Conservation (phyloP, 306 rosid species). For the Purshia tridentata region DNA sequence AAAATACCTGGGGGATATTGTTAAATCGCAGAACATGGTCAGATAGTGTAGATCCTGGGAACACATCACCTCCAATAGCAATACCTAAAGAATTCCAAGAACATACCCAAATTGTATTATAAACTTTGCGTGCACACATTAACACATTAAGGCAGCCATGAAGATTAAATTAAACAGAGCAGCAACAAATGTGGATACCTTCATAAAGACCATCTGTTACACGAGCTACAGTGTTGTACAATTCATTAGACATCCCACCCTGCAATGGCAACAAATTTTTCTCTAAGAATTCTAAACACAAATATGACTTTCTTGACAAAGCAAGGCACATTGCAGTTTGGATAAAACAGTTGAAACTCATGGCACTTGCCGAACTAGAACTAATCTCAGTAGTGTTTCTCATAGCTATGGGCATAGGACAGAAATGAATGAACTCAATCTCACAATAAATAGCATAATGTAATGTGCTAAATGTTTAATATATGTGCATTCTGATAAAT, state of each 20-base stretch:
- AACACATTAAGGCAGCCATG: constrained; percentile 5
- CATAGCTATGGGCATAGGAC: constrained; percentile 6
- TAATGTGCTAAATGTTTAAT: background rate
- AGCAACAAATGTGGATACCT: constrained; percentile 45
- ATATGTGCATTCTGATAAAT: background rate
- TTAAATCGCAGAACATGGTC: constrained; percentile 97
- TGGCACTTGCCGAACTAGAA: background rate
- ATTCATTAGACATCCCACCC: constrained; percentile 99
- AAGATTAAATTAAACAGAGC: constrained; percentile 24
- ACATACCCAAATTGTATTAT: constrained; percentile 13
- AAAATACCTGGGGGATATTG: constrained; percentile 90
- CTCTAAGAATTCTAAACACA: constrained; percentile 6
- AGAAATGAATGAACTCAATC: constrained; percentile 18
- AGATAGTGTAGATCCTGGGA: constrained; percentile 97
- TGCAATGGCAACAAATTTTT: constrained; percentile 37
- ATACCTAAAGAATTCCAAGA: constrained; percentile 56
- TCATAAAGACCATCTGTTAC: constrained; percentile 96
- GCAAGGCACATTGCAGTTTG: background rate
- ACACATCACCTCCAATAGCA: constrained; percentile 99
- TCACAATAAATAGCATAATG: background rate
- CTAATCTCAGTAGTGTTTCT: background rate
- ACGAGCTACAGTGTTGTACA: constrained; percentile 87
- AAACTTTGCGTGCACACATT: constrained; percentile 10
- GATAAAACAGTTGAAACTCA: background rate
- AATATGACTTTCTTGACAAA: background rate